Base-by-base conservation (phyloP, 1,139 yeast genomes). In the Candida neerlandica region DNA sequence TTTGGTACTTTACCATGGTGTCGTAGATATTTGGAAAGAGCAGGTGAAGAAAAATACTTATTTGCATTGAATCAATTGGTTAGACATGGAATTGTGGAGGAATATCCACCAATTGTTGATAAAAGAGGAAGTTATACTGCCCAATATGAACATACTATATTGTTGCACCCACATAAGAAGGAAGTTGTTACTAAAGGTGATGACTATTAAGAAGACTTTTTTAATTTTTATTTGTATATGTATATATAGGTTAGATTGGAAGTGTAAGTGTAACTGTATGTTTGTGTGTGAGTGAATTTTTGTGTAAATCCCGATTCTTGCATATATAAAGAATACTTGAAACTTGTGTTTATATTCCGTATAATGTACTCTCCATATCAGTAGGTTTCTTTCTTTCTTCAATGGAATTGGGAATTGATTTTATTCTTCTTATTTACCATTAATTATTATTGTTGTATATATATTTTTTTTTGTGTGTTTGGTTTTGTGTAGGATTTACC, bases 1-100 rank as follows among this genome's bases (percentile, higher is more conserved):
- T 94, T 94, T 64, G 97, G 98, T 41, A 90, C 98, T 1, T 78
- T 94, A 59, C 99, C 99, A 5, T 94, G 94, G 83, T 94, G 99
- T 72, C 85, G 98, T 62, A 80, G 99, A 60, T 95, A 94, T 66
- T 77, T 94, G 64, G 99, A 95, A 64, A 80, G 96, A 58, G 64
- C 89, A 5, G 98, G 97, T 15, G 96, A 94, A 65, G 97, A 91
- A 43, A 91, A 91, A 69, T 92, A 94, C 63, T 75, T 92, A 55
- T 76, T 89, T 58, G 97, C 96, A n/a, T 79, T 94, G 67, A 91
- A 87, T 70, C 87, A 84, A 60, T 77, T 94, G 64, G 97, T 91
- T 47, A 84, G 85, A 66, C 81, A 88, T 6, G 99, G 97, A 4
- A 73, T 88, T 35, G 92, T 94, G 7, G 89, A 88, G 61, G 99